Evolutionary conservation across 2,329 filamentous ascomycete genomes (phyloP).

Genomic region (Dactylellina sp.): DNA sequence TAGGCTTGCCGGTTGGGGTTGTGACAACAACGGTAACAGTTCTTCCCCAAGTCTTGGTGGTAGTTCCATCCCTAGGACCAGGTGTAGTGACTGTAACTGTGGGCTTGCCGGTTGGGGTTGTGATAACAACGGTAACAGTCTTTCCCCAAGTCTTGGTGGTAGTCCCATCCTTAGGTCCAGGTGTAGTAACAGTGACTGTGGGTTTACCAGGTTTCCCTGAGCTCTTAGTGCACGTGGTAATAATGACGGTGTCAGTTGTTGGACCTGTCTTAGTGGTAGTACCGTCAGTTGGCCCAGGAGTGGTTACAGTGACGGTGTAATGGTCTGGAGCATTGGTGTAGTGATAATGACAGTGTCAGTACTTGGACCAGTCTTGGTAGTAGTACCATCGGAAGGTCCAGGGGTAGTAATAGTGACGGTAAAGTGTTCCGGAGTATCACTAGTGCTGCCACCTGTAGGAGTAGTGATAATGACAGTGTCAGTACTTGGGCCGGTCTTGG

Average conservation of each 20-base stretch:
- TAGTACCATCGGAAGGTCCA: not conserved
- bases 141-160: slow-evolving; percentile 1
- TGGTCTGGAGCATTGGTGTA: slow-evolving; percentile 2
- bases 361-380: not conserved
- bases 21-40: not conserved
- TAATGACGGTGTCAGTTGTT: slow-evolving; percentile 12
- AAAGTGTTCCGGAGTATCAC: not conserved
- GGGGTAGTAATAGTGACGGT: not conserved
- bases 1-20: not conserved
- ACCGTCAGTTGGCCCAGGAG: not conserved
- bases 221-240: not conserved
- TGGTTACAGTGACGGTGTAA: not conserved
- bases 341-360: slow-evolving; percentile 13
- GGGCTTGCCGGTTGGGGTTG: not conserved
- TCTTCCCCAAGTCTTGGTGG: no score
- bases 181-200: not conserved
- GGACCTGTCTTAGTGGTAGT: slow-evolving; percentile 3
- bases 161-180: not conserved
- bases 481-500: not conserved
- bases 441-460: not conserved
- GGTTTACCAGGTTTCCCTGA: not conserved
- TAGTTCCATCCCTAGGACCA: not conserved
- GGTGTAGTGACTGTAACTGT: not conserved
- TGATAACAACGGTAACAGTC: slow-evolving; percentile 10
- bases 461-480: slow-evolving; percentile 14